Conservation (phyloP, 306 rosid species). For the Quercus robur region DNA sequence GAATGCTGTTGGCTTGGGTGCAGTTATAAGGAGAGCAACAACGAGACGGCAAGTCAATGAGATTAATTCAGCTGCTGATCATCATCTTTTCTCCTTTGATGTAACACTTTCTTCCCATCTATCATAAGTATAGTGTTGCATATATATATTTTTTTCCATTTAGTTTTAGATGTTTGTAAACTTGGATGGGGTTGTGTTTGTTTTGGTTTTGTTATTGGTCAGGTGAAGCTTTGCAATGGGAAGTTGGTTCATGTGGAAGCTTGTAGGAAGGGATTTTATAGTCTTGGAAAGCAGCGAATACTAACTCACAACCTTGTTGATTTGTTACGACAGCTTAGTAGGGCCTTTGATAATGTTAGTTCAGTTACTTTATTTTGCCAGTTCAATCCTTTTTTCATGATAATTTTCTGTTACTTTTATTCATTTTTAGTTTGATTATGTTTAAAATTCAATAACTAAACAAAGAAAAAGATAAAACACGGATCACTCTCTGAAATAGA, state of each 20-base stretch:
- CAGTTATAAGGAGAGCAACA: constrained; percentile 70
- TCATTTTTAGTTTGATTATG: background rate
- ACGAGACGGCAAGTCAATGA: constrained; percentile 58
- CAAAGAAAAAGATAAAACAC: background rate
- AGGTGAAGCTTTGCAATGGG: constrained; percentile 93
- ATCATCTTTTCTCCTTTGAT: constrained; percentile 81
- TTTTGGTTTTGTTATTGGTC: constrained; percentile 9
- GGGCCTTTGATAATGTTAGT: constrained; percentile 86
- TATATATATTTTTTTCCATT: background rate
- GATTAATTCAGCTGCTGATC: constrained; percentile 48
- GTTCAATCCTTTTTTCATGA: background rate
- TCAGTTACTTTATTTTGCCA: background rate
- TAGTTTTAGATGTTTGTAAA: background rate
- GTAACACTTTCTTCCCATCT: constrained; percentile 36
- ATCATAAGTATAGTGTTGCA: background rate
- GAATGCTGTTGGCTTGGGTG: background rate
- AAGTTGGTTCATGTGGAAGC: constrained; percentile 86
- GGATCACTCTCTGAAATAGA: background rate
- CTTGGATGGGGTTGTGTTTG: too few species aligned
- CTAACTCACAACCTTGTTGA: constrained; percentile 85
- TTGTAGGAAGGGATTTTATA: constrained; percentile 81
- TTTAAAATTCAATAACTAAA: background rate
- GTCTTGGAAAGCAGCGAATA: constrained; percentile 80
- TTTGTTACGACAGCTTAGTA: constrained; percentile 84
- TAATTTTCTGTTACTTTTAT: background rate